These are phyloP conservation scores for Leccinum fibrillosum DNA, from an alignment of 768 basidiomycete species.

Conservation along the genomic window DNA sequence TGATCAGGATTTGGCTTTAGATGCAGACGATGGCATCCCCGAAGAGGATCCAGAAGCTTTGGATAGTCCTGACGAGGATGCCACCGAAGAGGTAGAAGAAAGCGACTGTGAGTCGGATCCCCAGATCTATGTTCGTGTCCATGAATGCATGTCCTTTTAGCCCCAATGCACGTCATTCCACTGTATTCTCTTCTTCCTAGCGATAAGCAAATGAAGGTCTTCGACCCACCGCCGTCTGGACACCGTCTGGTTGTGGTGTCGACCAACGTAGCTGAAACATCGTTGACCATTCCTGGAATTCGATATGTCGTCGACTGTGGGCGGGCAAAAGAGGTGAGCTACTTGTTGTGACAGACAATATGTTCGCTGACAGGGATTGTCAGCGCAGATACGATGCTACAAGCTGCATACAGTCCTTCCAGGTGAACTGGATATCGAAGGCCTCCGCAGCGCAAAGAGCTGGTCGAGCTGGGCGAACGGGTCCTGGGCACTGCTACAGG, in stretches of 20 bases:
- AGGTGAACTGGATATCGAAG: slow-evolving; percentile 91
- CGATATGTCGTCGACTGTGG: slow-evolving; percentile 98
- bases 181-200: slow-evolving; percentile 90
- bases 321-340: slow-evolving; percentile 82
- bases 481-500: slow-evolving; percentile 97
- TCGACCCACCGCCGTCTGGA: slow-evolving; percentile 76
- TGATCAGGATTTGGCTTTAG: slow-evolving; percentile 54
- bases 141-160: slow-evolving; percentile 37
- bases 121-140: slow-evolving; percentile 3
- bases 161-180: slow-evolving; percentile 91
- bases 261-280: slow-evolving; percentile 96
- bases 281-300: slow-evolving; percentile 94
- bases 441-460: slow-evolving; percentile 93
- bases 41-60: slow-evolving; percentile 73
- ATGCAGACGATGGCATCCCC: slow-evolving; percentile 58
- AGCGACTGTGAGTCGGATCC: slow-evolving; percentile 51
- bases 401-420: slow-evolving; percentile 88
- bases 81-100: slow-evolving; percentile 55
- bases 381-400: slow-evolving; percentile 80
- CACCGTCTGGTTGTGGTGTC: slow-evolving; percentile 89
- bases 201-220: slow-evolving; percentile 94
- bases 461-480: slow-evolving; percentile 95
- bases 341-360: background rate
- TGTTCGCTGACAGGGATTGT: background rate
- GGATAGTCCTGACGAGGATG: slow-evolving; percentile 69